A percentile compares a stretch with the other conserved stretches of the same genome.
phyloP scores from a whole-genome alignment of 768 basidiomycete genomes.

The Naganishia friedmannii region DNA sequence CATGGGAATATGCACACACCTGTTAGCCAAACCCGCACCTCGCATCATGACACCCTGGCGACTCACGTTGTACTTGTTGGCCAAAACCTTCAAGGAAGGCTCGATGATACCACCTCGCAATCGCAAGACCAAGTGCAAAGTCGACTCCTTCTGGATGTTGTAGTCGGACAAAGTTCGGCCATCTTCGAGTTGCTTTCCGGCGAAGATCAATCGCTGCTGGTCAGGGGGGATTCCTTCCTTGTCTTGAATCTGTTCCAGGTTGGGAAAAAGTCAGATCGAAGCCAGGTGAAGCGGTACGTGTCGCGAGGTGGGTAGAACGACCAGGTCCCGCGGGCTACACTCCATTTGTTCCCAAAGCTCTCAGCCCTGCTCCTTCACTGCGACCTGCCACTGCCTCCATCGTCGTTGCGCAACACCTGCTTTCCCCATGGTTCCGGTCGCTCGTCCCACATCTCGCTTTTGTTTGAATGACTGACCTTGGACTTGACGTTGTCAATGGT shows the following conservation, averaged over 20 bases:
- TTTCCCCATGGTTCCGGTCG: background rate
- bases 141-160: slow-evolving; percentile 67
- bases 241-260: slow-evolving; percentile 51
- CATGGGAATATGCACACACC: background rate
- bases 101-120: slow-evolving; percentile 98
- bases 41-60: background rate
- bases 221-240: slow-evolving; percentile 55
- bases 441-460: background rate
- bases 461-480: slow-evolving; percentile 39
- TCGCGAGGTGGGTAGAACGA: background rate
- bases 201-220: slow-evolving; percentile 58
- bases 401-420: background rate
- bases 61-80: slow-evolving; percentile 81
- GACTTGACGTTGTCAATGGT: slow-evolving; percentile 57
- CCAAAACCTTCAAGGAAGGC: slow-evolving; percentile 95
- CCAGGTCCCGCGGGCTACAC: background rate
- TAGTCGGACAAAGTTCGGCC: slow-evolving; percentile 54
- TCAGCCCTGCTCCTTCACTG: background rate
- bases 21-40: background rate
- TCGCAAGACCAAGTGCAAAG: slow-evolving; percentile 94
- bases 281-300: background rate
- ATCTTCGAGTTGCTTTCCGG: slow-evolving; percentile 58
- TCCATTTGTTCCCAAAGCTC: background rate
- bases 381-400: background rate
- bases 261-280: slow-evolving; percentile 5